These are phyloP conservation scores for Monosporascus sp. DNA, from an alignment of 2,329 filamentous ascomycete genomes.

Conservation along the genomic window DNA sequence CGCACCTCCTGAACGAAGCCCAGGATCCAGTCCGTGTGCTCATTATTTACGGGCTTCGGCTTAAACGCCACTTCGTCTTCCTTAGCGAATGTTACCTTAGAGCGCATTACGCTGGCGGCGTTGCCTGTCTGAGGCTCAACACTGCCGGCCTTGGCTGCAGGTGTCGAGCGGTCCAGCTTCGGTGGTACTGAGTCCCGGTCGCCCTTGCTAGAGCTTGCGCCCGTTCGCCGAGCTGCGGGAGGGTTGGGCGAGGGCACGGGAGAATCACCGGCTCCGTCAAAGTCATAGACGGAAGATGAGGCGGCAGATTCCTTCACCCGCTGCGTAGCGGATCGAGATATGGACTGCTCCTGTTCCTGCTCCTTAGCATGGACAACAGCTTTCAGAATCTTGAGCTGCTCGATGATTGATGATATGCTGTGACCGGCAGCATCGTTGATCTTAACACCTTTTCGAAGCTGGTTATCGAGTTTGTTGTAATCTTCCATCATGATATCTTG, in stretches of 20 bases:
- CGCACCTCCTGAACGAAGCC: constrained; percentile 71
- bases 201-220: constrained; percentile 25
- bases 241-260: constrained; percentile 36
- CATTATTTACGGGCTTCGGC: constrained; percentile 46
- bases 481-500: constrained; percentile 23
- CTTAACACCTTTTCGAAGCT: constrained; percentile 29
- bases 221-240: constrained; percentile 30
- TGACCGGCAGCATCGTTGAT: constrained; percentile 21
- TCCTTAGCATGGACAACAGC: constrained; percentile 38
- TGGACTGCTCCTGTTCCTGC: constrained; percentile 26
- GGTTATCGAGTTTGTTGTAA: constrained; percentile 29
- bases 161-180: constrained; percentile 41
- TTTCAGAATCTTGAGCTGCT: constrained; percentile 33
- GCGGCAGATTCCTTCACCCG: constrained; percentile 23
- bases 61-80: constrained; percentile 65
- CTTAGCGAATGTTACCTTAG: constrained; percentile 54
- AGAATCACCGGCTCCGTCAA: constrained; percentile 38
- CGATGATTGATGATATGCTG: constrained; percentile 29
- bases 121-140: constrained; percentile 44
- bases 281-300: constrained; percentile 35
- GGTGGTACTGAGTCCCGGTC: constrained; percentile 50
- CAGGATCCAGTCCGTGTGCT: constrained; percentile 63
- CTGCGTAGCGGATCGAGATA: constrained; percentile 19
- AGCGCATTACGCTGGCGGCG: constrained; percentile 33
- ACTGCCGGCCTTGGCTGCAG: constrained; percentile 33